These are phyloP conservation scores for Durio zibethinus DNA, from an alignment of 345 rosid species.

Conservation along the genomic window DNA sequence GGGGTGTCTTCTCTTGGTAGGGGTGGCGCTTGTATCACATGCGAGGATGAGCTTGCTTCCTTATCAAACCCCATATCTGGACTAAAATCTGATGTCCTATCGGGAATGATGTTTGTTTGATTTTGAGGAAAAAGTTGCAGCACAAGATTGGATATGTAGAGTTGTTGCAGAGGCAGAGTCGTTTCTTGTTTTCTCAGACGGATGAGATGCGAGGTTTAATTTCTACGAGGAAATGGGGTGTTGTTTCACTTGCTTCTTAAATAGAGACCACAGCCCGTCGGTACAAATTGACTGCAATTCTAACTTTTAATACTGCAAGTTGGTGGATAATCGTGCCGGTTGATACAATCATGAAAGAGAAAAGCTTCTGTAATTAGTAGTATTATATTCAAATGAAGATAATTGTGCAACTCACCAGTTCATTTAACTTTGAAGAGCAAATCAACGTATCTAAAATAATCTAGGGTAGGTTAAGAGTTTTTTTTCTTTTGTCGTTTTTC, in stretches of 20 bases:
- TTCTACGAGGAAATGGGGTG: not conserved
- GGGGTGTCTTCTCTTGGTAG: slow-evolving; percentile 44
- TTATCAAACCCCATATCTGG: slow-evolving; percentile 23
- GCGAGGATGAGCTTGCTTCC: slow-evolving; percentile 41
- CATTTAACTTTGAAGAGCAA: not conserved
- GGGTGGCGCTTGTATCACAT: slow-evolving; percentile 19
- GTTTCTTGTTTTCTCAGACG: not conserved
- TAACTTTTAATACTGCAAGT: not conserved
- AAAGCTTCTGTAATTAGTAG: not conserved
- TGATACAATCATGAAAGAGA: too few relatives aligned
- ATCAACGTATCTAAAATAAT: not conserved
- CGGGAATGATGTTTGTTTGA: not conserved
- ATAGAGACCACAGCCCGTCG: not conserved
- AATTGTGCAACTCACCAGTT: not conserved
- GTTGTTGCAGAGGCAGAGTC: not conserved
- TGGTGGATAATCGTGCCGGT: too few relatives aligned
- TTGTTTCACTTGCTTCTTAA: too few relatives aligned
- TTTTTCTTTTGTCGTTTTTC: not conserved
- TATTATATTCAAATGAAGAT: not conserved
- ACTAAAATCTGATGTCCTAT: not conserved
- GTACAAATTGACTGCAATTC: too few relatives aligned
- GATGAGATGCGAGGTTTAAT: not conserved
- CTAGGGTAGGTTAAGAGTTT: not conserved
- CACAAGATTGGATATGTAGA: not conserved
- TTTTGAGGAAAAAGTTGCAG: not conserved